A percentile compares a stretch with the other conserved stretches of the same genome.
Conservation (phyloP, 257 asterid species). For the Salvia splendens region DNA sequence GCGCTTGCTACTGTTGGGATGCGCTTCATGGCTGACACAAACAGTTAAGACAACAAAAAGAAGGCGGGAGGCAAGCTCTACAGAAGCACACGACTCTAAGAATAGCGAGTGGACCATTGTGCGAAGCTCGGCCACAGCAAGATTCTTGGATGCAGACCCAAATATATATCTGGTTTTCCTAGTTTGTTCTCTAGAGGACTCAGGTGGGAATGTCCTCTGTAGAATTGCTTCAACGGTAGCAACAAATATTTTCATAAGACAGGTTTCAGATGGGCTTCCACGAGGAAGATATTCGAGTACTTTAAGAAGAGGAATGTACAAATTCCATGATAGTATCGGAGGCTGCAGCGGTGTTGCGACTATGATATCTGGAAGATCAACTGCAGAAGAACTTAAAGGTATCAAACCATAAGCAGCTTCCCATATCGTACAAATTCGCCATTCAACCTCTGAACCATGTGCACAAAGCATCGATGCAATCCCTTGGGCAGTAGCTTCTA, state of each 20-base stretch:
- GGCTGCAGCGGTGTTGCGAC: slow-evolving; percentile 97
- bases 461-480: slow-evolving; percentile 99
- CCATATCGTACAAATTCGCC: slow-evolving; percentile 99
- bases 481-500: slow-evolving; percentile 99
- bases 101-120: slow-evolving; percentile 95
- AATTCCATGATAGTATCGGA: slow-evolving; percentile 89
- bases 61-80: slow-evolving; percentile 95
- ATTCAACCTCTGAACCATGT: slow-evolving; percentile 98
- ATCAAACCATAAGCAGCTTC: slow-evolving; percentile 99
- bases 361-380: slow-evolving; percentile 95
- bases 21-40: slow-evolving; percentile 94
- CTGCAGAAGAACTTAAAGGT: slow-evolving; percentile 91
- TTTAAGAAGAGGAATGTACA: slow-evolving; percentile 91
- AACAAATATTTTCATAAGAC: slow-evolving; percentile 97
- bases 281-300: slow-evolving; percentile 99
- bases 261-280: slow-evolving; percentile 96
- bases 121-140: slow-evolving; percentile 94
- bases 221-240: slow-evolving; percentile 98
- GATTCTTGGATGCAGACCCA: slow-evolving; percentile 92
- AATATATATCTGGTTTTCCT: slow-evolving; percentile 72
- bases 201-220: slow-evolving; percentile 90
- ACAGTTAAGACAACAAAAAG: slow-evolving; percentile 94
- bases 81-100: slow-evolving; percentile 83
- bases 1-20: slow-evolving; percentile 71
- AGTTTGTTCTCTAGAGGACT: slow-evolving; percentile 75